These are phyloP conservation scores for Clitoria ternatea DNA, from an alignment of 306 rosid species.

Conservation along the genomic window DNA sequence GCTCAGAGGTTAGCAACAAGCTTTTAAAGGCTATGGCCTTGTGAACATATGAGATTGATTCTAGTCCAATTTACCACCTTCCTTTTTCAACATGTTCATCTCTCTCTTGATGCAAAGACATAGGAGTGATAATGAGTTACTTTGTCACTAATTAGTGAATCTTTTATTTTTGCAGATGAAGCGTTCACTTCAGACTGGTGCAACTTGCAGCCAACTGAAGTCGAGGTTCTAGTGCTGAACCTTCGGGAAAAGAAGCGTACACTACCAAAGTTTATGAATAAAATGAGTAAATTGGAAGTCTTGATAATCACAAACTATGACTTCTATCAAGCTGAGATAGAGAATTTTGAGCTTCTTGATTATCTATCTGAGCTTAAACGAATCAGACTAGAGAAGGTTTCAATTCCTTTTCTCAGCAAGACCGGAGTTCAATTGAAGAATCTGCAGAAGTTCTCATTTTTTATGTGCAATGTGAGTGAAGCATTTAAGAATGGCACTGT, in stretches of 20 bases:
- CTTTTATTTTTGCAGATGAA: constrained; percentile 47
- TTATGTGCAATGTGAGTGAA: constrained; percentile 53
- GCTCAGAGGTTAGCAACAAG: too few species aligned
- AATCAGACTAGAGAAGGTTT: constrained; percentile 52
- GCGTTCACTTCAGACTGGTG: constrained; percentile 40
- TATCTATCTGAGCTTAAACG: constrained; percentile 32
- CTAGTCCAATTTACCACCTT: too few species aligned
- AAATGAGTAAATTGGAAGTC: constrained; percentile 53
- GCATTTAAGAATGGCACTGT: constrained; percentile 32
- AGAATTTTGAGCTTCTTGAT: constrained; percentile 32
- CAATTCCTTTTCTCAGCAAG: constrained; percentile 35
- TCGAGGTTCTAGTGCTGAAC: constrained; percentile 56
- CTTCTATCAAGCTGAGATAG: constrained; percentile 30
- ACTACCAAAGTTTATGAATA: constrained; percentile 45
- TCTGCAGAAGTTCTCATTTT: constrained; percentile 51
- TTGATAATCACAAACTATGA: constrained; percentile 45
- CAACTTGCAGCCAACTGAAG: constrained; percentile 40
- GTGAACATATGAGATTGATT: too few species aligned
- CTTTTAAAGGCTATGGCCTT: too few species aligned
- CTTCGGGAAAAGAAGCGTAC: constrained; percentile 27
- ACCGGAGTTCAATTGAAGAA: constrained; percentile 27
- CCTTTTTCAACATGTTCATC: too few species aligned
- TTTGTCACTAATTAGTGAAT: background rate
- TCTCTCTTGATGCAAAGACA: background rate
- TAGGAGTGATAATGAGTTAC: background rate